Conservation (phyloP, 1,284 basidiomycete species). For the Cutaneotrichosporon cutaneum region DNA sequence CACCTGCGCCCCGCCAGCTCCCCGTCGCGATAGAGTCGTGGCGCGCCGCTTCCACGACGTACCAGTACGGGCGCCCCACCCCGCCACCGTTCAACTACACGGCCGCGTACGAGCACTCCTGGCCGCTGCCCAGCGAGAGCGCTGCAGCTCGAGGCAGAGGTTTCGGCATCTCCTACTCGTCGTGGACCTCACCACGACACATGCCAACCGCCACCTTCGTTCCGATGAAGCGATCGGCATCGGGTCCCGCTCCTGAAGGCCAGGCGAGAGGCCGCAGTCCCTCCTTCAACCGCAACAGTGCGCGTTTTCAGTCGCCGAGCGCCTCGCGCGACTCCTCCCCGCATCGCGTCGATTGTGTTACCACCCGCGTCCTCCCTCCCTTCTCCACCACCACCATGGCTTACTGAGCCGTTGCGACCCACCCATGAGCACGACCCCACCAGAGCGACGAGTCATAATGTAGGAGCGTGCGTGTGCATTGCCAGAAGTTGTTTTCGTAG, state of each 20-base stretch:
- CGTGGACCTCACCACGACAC: not conserved
- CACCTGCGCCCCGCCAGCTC: not conserved
- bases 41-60: not conserved
- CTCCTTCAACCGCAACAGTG: not conserved
- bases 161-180: not conserved
- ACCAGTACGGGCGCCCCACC: not conserved
- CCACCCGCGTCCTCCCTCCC: not conserved
- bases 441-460: not conserved
- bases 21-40: not conserved
- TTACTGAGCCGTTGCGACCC: not conserved
- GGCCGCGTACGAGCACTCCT: constrained; percentile 5
- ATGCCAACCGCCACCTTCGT: not conserved
- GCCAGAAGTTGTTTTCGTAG: not conserved
- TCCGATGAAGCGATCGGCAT: not conserved
- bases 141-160: constrained; percentile 50
- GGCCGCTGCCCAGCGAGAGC: constrained; percentile 4
- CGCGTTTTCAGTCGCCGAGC: not conserved
- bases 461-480: not conserved
- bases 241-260: not conserved
- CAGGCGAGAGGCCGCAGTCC: not conserved
- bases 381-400: not conserved
- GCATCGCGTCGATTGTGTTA: not conserved
- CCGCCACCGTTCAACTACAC: constrained; percentile 1
- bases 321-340: not conserved
- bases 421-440: not conserved